Evolutionary conservation across 192 early-diverging fungal genomes (phyloP), one percentile per base, ranked within the genome.

Genomic region (Coemansia sp.): DNA sequence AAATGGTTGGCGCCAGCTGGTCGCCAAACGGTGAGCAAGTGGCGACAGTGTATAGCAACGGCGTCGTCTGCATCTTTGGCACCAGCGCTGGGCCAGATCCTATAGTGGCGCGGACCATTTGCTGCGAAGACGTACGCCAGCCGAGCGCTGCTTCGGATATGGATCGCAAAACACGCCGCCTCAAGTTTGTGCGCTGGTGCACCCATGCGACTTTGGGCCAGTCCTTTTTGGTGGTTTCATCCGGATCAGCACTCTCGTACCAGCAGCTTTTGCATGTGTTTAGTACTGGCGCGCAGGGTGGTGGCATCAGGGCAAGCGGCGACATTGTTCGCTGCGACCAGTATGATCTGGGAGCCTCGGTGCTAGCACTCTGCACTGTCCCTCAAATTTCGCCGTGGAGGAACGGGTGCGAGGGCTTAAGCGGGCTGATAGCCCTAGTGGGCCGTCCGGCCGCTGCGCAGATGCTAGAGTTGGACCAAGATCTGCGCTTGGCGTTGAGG

Each of bases 41-140:
- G 27, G 72, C 39, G n/a, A 33, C 62, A 0, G 17, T 56, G 11
- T 76, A 62, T 21, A 47, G 49, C 27, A 69, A 60, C 45, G 66
- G 72, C 45, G 62, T 68, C 4, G 9, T 76, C 13, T 64, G 65
- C 30, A 25, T 76, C 3, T 76, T 76, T 26, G 42, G n/a, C 17
- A 11, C 53, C 3, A 37, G 52, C 13, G 17, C 56, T n/a, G 49
- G 45, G 5, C 10, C 22, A 0, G 26, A 17, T 9, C 65, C 65
- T 15, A 15, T 60, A n/a, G 46, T 63, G 5, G 60, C 57, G 8
- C 53, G 58, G 5, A 54, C 65, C 4, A 51, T 68, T 6, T 34
- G 33, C 9, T 29, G 51, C 25, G 47, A 51, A 10, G 61, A 59
- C 31, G 29, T 52, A 1, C 15, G 34, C 19, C 3, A 21, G 29